These are phyloP conservation scores for Cadophora luteo-olivacea DNA, from an alignment of 2,329 filamentous ascomycete genomes.

Conservation along the genomic window DNA sequence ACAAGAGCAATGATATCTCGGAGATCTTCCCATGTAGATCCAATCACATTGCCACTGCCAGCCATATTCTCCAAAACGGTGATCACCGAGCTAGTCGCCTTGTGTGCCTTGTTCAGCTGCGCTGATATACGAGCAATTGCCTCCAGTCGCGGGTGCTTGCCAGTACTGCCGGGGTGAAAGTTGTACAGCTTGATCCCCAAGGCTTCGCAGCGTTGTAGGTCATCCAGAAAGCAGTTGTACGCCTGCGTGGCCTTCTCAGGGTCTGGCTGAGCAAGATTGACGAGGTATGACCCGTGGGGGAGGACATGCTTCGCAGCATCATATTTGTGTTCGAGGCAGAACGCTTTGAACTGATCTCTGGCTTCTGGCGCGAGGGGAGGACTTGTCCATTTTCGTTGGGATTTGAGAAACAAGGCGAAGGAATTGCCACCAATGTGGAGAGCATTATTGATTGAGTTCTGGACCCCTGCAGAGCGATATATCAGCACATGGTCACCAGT, in stretches of 20 bases:
- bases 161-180: slow-evolving; percentile 91
- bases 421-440: slow-evolving; percentile 87
- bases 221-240: slow-evolving; percentile 85
- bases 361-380: slow-evolving; percentile 75
- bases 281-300: slow-evolving; percentile 94
- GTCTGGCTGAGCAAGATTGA: slow-evolving; percentile 91
- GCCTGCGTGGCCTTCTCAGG: slow-evolving; percentile 81
- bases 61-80: slow-evolving; percentile 97
- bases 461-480: slow-evolving; percentile 67
- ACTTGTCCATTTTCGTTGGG: slow-evolving; percentile 92
- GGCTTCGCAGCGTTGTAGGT: slow-evolving; percentile 82
- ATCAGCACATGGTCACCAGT: slow-evolving; percentile 25
- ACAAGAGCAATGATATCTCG: slow-evolving; percentile 82
- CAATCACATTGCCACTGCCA: slow-evolving; percentile 85
- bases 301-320: slow-evolving; percentile 76
- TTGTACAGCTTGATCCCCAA: slow-evolving; percentile 95
- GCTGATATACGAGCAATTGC: slow-evolving; percentile 81
- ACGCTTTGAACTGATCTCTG: slow-evolving; percentile 70
- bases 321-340: slow-evolving; percentile 74
- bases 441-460: slow-evolving; percentile 83
- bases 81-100: slow-evolving; percentile 75
- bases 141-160: slow-evolving; percentile 67
- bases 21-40: slow-evolving; percentile 84
- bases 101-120: slow-evolving; percentile 83
- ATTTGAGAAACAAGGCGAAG: slow-evolving; percentile 95